Evolutionary conservation across 805 yeast species (phyloP).

Genomic region (Yarrowia sp.): DNA sequence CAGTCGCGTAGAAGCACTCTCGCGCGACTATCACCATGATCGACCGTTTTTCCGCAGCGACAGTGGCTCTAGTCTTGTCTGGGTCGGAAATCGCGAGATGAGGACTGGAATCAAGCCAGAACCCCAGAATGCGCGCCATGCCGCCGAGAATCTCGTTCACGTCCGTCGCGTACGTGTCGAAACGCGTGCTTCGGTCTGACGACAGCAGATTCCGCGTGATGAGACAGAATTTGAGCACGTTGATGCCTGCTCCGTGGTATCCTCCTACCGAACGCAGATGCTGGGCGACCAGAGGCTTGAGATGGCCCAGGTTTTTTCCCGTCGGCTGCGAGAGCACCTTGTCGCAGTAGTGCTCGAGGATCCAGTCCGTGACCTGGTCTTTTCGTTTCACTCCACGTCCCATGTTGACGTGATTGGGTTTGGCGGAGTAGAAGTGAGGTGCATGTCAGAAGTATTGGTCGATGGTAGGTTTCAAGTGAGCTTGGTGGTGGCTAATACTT

Average conservation of each 20-base stretch:
- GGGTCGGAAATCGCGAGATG: background rate
- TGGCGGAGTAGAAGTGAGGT: too few relatives aligned
- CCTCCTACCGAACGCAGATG: background rate
- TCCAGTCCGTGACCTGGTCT: background rate
- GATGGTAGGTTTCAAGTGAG: too few relatives aligned
- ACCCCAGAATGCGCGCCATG: background rate
- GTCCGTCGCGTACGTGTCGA: too few relatives aligned
- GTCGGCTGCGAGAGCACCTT: background rate
- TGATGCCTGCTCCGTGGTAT: background rate
- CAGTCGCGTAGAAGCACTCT: background rate
- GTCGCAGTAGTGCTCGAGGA: slow-evolving; percentile 4
- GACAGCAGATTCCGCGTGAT: background rate
- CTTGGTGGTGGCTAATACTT: too few relatives aligned
- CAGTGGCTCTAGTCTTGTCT: background rate
- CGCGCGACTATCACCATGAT: background rate
- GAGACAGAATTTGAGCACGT: background rate
- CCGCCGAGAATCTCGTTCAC: background rate
- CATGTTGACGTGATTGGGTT: background rate
- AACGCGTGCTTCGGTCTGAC: background rate
- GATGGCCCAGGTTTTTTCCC: background rate
- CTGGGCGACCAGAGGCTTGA: background rate
- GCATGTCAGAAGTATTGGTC: too few relatives aligned
- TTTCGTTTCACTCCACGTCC: background rate
- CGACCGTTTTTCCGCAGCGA: background rate
- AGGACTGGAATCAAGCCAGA: too few relatives aligned